Evolutionary conservation across 2,329 filamentous ascomycete genomes (phyloP).

Genomic region (Ceratocystis destructans): DNA sequence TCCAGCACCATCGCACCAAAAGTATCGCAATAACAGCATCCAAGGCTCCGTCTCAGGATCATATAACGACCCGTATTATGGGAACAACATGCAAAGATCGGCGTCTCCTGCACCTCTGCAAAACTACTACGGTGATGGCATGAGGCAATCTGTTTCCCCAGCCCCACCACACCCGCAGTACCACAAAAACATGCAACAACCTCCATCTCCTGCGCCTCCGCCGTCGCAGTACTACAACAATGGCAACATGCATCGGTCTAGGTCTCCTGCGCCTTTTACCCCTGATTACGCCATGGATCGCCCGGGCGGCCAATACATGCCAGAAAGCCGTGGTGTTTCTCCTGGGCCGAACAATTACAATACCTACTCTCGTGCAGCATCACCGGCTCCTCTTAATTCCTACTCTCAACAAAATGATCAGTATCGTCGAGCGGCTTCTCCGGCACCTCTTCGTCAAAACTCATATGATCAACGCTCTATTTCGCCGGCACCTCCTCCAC

Average conservation of each 20-base stretch:
- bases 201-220: conserved; percentile 7
- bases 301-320: background rate
- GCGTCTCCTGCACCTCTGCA: conserved; percentile 14
- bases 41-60: conserved; percentile 21
- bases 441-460: conserved; percentile 18
- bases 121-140: conserved; percentile 10
- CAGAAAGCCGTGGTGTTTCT: conserved; percentile 21
- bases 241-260: conserved; percentile 20
- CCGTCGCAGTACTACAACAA: conserved; percentile 19
- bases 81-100: conserved; percentile 24
- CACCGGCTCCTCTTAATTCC: conserved; percentile 27
- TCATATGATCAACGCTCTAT: conserved; percentile 19
- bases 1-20: conserved; percentile 17
- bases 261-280: conserved; percentile 28
- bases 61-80: conserved; percentile 22
- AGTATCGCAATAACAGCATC: conserved; percentile 12
- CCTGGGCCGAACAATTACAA: conserved; percentile 24
- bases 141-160: conserved; percentile 21
- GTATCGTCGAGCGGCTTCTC: conserved; percentile 24
- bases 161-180: conserved; percentile 20
- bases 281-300: conserved; percentile 20
- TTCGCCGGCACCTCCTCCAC: conserved; percentile 19
- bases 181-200: conserved; percentile 23
- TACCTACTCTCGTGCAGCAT: conserved; percentile 27
- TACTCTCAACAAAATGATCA: conserved; percentile 21